Percentiles rank a stretch among this genome's conserved stretches.
These are phyloP conservation scores for Thecaphora thlaspeos DNA, from an alignment of 1,284 basidiomycete genomes.

Conservation along the genomic window DNA sequence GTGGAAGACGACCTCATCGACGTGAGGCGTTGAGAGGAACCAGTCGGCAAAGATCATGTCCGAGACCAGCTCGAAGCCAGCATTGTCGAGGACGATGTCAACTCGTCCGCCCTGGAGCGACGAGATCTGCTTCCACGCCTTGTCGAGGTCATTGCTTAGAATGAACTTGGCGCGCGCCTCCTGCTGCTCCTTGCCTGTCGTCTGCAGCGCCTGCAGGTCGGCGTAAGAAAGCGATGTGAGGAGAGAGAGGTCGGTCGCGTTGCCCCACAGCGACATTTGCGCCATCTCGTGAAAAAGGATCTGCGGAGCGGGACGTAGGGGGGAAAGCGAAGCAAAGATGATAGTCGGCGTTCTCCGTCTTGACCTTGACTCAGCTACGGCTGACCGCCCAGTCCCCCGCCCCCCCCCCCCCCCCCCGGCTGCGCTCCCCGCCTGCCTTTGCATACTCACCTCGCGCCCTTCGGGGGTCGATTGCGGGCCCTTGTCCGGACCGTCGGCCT, in stretches of 20 bases:
- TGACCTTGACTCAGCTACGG: no score
- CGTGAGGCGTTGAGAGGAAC: constrained; percentile 45
- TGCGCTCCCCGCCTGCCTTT: no score
- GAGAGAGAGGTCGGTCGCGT: constrained; percentile 71
- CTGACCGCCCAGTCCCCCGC: no score
- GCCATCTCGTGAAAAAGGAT: constrained; percentile 79
- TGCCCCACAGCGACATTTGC: constrained; percentile 75
- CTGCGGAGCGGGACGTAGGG: constrained; percentile 60
- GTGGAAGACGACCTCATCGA: constrained; percentile 52
- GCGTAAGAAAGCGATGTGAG: constrained; percentile 74
- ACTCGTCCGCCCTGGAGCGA: constrained; percentile 66
- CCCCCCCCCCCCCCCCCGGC: no score
- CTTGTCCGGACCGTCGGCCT: constrained; percentile 23
- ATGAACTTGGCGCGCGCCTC: constrained; percentile 66
- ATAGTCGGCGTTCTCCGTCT: no score
- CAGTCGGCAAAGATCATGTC: constrained; percentile 95
- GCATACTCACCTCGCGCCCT: constrained; percentile 14
- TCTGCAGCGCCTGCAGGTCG: constrained; percentile 78
- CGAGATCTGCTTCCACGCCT: constrained; percentile 74
- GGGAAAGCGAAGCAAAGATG: background rate
- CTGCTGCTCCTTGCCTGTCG: constrained; percentile 66
- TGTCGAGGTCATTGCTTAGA: constrained; percentile 76
- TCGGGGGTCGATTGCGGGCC: constrained; percentile 31
- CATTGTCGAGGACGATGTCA: constrained; percentile 90
- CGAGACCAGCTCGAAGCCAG: constrained; percentile 89